These are phyloP conservation scores for Termitomyces sp. DNA, from an alignment of 768 basidiomycete species.

Conservation along the genomic window DNA sequence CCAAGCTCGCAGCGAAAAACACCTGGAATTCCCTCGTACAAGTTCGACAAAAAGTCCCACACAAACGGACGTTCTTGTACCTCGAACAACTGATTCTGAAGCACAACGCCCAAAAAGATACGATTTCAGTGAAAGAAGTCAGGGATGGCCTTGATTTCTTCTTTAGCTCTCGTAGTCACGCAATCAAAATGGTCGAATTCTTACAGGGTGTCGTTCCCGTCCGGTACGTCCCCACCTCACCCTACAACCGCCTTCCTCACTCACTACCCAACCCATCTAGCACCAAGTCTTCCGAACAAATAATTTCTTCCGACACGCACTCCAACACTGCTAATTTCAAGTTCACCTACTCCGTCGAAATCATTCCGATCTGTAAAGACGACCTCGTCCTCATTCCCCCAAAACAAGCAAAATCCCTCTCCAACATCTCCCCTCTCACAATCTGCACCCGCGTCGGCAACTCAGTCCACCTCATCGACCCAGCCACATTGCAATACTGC, in stretches of 20 bases:
- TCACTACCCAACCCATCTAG: conserved; percentile 33
- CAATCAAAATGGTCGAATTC: conserved; percentile 97
- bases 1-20: conserved; percentile 94
- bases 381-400: conserved; percentile 89
- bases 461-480: conserved; percentile 88
- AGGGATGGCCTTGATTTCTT: conserved; percentile 97
- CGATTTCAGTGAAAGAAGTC: conserved; percentile 89
- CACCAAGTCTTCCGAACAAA: conserved; percentile 90
- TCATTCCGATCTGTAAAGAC: conserved; percentile 96
- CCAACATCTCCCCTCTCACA: conserved; percentile 86
- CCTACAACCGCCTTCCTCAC: background rate
- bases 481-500: conserved; percentile 76
- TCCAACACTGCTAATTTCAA: conserved; percentile 93
- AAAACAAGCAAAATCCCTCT: conserved; percentile 76
- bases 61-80: conserved; percentile 97
- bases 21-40: conserved; percentile 98
- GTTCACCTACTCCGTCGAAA: conserved; percentile 97
- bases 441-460: conserved; percentile 91
- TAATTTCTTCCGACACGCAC: conserved; percentile 91
- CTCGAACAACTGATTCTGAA: conserved; percentile 97
- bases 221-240: conserved; percentile 46
- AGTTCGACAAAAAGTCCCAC: conserved; percentile 97
- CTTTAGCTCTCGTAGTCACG: conserved; percentile 87
- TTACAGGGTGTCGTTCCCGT: conserved; percentile 83
- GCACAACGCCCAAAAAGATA: conserved; percentile 95